Base-by-base conservation (phyloP, 495 filamentous ascomycete genomes). In the Xylaria intraflava region DNA sequence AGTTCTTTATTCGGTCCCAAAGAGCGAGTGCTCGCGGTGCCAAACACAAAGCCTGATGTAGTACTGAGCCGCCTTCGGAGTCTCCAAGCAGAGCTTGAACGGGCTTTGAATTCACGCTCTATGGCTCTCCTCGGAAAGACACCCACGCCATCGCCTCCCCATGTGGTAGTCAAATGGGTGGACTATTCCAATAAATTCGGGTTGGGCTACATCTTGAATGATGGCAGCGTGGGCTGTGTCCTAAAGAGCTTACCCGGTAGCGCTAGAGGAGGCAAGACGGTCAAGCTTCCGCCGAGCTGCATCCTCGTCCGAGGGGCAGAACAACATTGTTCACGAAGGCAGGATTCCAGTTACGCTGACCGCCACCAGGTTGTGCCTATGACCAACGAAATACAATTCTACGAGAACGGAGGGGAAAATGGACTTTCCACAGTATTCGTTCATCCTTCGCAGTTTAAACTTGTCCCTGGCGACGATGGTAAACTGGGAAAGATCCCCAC, bases 171-270 rank as follows among this genome's bases (percentile, higher is more conserved):
- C 20, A 93, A 92, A 64, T 95, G 89, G 89, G 89, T 95, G n/a
- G 89, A 95, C 60, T 95, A 93, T 59, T 90, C 89, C 23, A 93
- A 93, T 67, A 88, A 89, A 58, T 91, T 90, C 61, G 89, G 89
- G 1, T 77, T 92, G 35, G 89, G 89, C 4, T 95, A 94, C 57
- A 87, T 91, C 35, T 69, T 95, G 29, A 88, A 86, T 44, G 87
- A 93, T 62, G 88, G 89, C 9, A 89, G 84, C 46, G 84, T 90
- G 33, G 89, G 88, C 4, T 90, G 87, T 58, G 83, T 92, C 14
- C 85, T 90, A 49, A 87, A 84, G 29, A 70, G 65, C 46, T 71
- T 73, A 35, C 69, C 74, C 12, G 61, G 70, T 1, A 68, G 60
- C 40, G 85, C 81, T 6, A 60, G 61, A 33, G 69, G 70, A 5